phyloP scores from a whole-genome alignment of 2,329 filamentous ascomycete species.

The Hypoxylon rubiginosum region DNA sequence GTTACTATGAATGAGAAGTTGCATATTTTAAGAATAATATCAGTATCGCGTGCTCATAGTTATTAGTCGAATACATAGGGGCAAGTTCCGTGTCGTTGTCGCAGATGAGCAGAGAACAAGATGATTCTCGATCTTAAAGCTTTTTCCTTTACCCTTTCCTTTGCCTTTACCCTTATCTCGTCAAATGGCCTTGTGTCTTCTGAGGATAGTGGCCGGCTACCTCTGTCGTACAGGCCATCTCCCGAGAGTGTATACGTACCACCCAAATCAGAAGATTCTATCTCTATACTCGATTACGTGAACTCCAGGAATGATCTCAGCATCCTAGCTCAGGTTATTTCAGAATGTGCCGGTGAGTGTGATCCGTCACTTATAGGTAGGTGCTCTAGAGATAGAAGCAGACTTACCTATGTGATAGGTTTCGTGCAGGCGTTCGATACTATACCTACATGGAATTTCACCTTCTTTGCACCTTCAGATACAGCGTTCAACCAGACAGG shows the following conservation, averaged over 20 bases:
- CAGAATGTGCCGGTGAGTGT: slow-evolving; percentile 32
- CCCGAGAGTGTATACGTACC: slow-evolving; percentile 1
- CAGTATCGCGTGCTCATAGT: no score
- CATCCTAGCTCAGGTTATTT: slow-evolving; percentile 15
- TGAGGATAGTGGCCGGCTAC: background rate
- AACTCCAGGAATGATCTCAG: slow-evolving; percentile 4
- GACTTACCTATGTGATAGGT: slow-evolving; percentile 34
- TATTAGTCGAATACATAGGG: no score
- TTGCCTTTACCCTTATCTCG: background rate
- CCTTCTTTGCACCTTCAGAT: slow-evolving; percentile 51
- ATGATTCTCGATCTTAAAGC: background rate
- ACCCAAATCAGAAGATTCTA: background rate
- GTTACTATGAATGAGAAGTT: no score
- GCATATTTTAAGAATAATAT: no score
- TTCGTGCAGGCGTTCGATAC: slow-evolving; percentile 51
- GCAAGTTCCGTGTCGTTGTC: no score
- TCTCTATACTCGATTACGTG: slow-evolving; percentile 9
- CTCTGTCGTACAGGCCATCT: background rate
- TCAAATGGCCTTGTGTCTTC: background rate
- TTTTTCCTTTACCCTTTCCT: no score
- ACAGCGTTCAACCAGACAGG: slow-evolving; percentile 50
- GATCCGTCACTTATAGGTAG: no score
- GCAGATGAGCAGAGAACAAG: background rate
- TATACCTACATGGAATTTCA: slow-evolving; percentile 47
- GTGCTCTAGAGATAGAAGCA: slow-evolving; percentile 4